Evolutionary conservation across 2,329 filamentous ascomycete species (phyloP).

Genomic region (Fusarium irregulare): DNA sequence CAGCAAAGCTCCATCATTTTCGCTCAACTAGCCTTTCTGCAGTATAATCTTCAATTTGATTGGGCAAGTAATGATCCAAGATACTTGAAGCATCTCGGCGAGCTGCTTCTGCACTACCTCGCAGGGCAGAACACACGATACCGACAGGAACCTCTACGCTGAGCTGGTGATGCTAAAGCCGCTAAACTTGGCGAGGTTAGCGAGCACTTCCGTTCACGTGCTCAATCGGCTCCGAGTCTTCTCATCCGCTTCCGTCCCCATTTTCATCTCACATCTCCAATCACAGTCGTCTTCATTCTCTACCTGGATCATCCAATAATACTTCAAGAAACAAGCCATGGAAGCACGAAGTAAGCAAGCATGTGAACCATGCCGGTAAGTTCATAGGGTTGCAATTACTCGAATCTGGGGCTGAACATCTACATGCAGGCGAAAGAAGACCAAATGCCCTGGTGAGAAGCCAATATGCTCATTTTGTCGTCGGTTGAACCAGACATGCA

Average conservation of each 20-base stretch:
- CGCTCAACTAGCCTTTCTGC: too few species aligned
- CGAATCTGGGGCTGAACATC: fast-evolving
- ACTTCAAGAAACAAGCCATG: background rate
- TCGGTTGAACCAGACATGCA: background rate
- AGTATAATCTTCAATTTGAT: too few species aligned
- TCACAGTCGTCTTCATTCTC: background rate
- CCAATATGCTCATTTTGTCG: conserved; percentile 16
- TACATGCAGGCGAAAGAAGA: background rate
- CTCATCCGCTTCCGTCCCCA: background rate
- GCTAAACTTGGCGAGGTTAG: background rate
- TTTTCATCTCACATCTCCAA: background rate
- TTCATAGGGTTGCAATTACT: fast-evolving
- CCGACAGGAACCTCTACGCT: background rate
- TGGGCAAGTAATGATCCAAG: too few species aligned
- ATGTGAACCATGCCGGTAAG: conserved; percentile 18
- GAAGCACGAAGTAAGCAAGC: conserved; percentile 19
- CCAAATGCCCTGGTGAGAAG: conserved; percentile 9
- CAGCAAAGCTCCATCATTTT: too few species aligned
- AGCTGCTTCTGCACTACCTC: too few species aligned
- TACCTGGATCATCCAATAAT: background rate
- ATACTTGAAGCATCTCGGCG: too few species aligned
- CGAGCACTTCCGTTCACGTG: conserved; percentile 1
- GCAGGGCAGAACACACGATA: background rate
- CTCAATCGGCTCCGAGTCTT: background rate
- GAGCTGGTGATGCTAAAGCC: background rate